Evolutionary conservation across 305 asterid genomes (phyloP).

Genomic region (Ruellia speciosa): DNA sequence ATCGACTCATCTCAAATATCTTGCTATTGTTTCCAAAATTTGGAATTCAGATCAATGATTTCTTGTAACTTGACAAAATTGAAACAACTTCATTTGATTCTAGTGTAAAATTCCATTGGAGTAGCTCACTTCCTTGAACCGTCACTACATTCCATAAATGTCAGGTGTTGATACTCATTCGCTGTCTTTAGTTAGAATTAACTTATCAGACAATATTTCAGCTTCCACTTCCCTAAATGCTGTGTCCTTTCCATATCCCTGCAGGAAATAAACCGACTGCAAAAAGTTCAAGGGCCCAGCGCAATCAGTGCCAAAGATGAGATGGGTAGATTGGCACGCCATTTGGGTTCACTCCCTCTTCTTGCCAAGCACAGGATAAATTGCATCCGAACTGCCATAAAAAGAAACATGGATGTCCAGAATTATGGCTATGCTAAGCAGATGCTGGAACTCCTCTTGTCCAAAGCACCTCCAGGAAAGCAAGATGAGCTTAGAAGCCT

Average conservation of each 20-base stretch:
- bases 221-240: neutral
- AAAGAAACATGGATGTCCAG: constrained; percentile 96
- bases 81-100: no score
- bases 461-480: constrained; percentile 93
- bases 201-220: neutral
- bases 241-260: constrained; percentile 7
- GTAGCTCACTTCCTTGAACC: no score
- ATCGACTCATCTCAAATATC: no score
- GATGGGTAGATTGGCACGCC: constrained; percentile 93
- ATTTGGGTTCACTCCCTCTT: constrained; percentile 93
- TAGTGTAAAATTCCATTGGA: no score
- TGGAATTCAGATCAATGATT: no score
- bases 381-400: constrained; percentile 92
- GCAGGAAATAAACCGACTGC: constrained; percentile 89
- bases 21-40: no score
- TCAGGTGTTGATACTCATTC: no score
- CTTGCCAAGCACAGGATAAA: constrained; percentile 94
- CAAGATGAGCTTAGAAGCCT: constrained; percentile 96
- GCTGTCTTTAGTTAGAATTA: no score
- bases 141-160: no score
- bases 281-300: constrained; percentile 91
- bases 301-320: constrained; percentile 97
- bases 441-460: constrained; percentile 87
- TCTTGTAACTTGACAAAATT: no score
- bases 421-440: constrained; percentile 85